Conservation (phyloP, 2,329 filamentous ascomycete genomes). For the Arthrinium phaeospermum region DNA sequence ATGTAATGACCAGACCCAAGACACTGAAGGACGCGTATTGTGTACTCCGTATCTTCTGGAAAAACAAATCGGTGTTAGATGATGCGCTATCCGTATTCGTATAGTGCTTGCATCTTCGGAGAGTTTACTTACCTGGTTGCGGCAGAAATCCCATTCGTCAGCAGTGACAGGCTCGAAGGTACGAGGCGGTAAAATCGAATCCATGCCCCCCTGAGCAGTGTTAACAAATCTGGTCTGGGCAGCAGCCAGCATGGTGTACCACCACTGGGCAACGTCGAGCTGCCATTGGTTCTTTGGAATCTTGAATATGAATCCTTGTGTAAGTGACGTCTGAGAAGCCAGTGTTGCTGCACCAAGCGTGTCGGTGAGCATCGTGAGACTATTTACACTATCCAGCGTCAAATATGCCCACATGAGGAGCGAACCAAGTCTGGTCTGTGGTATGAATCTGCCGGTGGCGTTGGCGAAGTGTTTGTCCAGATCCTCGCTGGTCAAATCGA, state of each 20-base stretch:
- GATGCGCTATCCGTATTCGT: too few species aligned
- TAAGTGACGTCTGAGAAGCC: neutral
- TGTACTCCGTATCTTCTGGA: neutral
- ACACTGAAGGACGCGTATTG: neutral
- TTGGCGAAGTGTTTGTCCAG: too few species aligned
- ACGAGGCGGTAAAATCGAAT: neutral
- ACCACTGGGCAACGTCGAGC: neutral
- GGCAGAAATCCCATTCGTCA: slow-evolving; percentile 12
- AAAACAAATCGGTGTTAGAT: too few species aligned
- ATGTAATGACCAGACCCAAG: neutral
- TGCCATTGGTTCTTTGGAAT: slow-evolving; percentile 16
- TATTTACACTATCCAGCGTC: neutral
- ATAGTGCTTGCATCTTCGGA: too few species aligned
- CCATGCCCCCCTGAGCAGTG: neutral
- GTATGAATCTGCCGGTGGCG: too few species aligned
- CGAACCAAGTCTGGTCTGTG: neutral
- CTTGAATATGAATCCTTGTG: neutral
- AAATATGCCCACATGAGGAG: neutral
- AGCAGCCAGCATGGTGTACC: neutral
- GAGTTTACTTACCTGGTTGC: slow-evolving; percentile 5
- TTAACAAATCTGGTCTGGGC: neutral
- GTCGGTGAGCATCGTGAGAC: neutral
- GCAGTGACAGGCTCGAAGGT: neutral
- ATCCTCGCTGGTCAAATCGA: neutral
- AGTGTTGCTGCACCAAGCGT: neutral